Evolutionary conservation across 805 yeast species (phyloP).

Genomic region (Pichia membranifaciens): DNA sequence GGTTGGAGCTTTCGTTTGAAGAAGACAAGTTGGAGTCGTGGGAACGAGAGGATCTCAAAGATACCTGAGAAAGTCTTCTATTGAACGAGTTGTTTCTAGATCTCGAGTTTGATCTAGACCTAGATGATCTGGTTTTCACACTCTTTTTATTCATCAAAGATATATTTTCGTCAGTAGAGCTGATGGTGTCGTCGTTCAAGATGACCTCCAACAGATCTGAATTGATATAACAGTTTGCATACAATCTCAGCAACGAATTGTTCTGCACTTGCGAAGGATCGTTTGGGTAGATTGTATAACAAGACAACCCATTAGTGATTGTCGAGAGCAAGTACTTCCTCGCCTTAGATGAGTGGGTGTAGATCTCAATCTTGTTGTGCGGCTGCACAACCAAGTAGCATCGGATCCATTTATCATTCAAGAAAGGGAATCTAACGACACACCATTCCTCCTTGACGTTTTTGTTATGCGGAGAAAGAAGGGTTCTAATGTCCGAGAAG

Average conservation of each 20-base stretch:
- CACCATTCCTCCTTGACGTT: conserved; percentile 55
- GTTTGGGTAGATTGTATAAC: conserved; percentile 56
- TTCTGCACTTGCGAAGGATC: conserved; percentile 50
- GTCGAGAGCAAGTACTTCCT: conserved; percentile 50
- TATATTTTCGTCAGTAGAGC: conserved; percentile 16
- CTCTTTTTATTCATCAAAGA: conserved; percentile 8
- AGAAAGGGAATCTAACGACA: conserved; percentile 52
- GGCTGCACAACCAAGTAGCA: conserved; percentile 43
- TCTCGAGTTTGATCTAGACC: conserved; percentile 6
- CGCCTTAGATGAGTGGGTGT: conserved; percentile 40
- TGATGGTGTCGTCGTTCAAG: conserved; percentile 21
- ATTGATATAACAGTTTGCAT: conserved; percentile 50
- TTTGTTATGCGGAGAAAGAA: conserved; percentile 45
- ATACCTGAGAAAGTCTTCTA: conserved; percentile 27
- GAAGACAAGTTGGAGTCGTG: conserved; percentile 12
- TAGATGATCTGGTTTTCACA: conserved; percentile 7
- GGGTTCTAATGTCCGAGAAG: conserved; percentile 53
- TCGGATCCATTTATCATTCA: conserved; percentile 53
- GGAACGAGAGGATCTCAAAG: conserved; percentile 19
- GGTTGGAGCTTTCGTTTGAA: background rate
- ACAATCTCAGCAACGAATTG: conserved; percentile 49
- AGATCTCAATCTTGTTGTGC: conserved; percentile 49
- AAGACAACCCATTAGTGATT: conserved; percentile 38
- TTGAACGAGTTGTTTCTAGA: conserved; percentile 15
- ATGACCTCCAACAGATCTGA: conserved; percentile 20